Evolutionary conservation across 2,329 filamentous ascomycete genomes (phyloP), one percentile per base, ranked within the genome.

Genomic region (Botrytis deweyae): DNA sequence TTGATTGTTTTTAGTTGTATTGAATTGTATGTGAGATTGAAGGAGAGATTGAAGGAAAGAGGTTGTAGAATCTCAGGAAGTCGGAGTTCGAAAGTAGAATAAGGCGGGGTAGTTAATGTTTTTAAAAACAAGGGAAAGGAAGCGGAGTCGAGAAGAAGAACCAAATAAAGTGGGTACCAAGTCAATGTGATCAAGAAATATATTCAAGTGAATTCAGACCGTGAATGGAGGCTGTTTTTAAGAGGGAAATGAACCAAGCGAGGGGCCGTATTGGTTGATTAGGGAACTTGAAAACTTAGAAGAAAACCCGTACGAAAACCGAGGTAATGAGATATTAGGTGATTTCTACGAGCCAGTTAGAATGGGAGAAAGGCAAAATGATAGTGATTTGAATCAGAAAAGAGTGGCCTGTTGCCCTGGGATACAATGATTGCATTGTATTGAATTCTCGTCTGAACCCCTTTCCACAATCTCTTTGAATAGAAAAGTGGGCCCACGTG

Each of bases 381-480:
- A 3, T 29, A 18, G 44, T n/a, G n/a, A 20, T 52, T 69, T 25
- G 6, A 29, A 29, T 6, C 20, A 10, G 1, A 42, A 52, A 42
- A 58, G 33, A 33, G 18, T 58, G 6, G n/a, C n/a, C 66, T 29
- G 66, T 44, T 69, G 49, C 36, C 18, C 10, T 33, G 40, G 29
- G 38, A 58, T 58, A 33, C 7, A 16, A 58, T 29, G 36, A 42
- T 8, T n/a, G 36, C 22, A 42, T 9, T 38, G 49, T 29, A 25
- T 25, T 69, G 66, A 58, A 42, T 42, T 58, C 49, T 69, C 66
- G 49, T 58, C 66, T 58, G 49, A 69, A 69, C 66, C 66, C 66
- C 66, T 58, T 69, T 69, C 18, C n/a, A 20, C 36, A 42, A 33
- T 69, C 22, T 42, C 49, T 58, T n/a, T 42, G 25, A 38, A 68